Base-by-base conservation (phyloP, 768 basidiomycete species). In the Suillus cothurnatus region DNA sequence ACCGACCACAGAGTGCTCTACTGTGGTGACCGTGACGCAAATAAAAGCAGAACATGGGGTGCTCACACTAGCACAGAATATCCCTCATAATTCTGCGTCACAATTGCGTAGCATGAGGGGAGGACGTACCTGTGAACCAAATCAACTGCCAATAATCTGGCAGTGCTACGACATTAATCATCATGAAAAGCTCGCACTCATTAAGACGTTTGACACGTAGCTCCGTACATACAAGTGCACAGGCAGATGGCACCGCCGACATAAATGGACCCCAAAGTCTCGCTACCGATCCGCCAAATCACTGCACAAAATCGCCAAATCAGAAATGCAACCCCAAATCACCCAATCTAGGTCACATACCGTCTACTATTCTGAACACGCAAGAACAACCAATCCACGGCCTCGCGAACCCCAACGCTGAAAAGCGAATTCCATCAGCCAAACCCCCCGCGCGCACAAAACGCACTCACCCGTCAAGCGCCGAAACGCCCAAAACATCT, bases 371-470 rank as follows among this genome's bases (percentile, higher is more conserved):
- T 95, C 78, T 97, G 94, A 6, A 97, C 95, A 0, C 95, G 85
- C 62, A 96, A 87, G 73, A 97, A 97, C 32, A 99, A 73, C 96
- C 96, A 99, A 72, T 97, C 92, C 3, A 97, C 92, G 0, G 93
- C 95, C 59, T 92, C 91, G 63, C 91, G 85, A 19, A 97, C 89
- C 2, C 96, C 95, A 36, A 93, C 93, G 50, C 95, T 97, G 69
- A 12, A 59, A 60, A 5, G 34, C 50, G 28, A 55, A 21, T 5
- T 6, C 19, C 6, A 19, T 43, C 19, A 43, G 34, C 11, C 28
- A 39, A 39, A 49, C 41, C 58, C 14, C 49, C 31, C 47, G 38
- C 65, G 31, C 15, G 4, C 50, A 9, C 4, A 11, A 31, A 52
- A 19, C 17, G 2, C 5, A 76, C 82, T 73, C 75, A 96, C 97